Evolutionary conservation across 2,329 filamentous ascomycete genomes (phyloP).

Genomic region (Apiospora arundinis): DNA sequence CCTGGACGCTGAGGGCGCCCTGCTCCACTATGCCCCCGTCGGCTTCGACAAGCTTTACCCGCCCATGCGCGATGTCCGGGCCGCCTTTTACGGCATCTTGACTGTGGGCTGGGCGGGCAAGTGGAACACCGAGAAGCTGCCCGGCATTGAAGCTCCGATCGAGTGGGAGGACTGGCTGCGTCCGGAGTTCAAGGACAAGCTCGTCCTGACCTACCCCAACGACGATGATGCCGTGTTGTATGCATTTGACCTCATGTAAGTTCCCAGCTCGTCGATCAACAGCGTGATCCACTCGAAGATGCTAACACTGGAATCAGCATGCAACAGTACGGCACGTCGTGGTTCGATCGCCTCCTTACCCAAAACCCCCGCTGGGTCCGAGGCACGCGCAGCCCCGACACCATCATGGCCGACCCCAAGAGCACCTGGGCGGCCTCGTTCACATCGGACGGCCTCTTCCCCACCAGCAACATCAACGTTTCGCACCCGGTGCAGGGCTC

Average conservation of each 20-base stretch:
- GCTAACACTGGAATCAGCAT: slow-evolving; percentile 34
- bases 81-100: slow-evolving; percentile 50
- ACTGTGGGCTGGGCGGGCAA: slow-evolving; percentile 46
- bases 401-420: slow-evolving; percentile 40
- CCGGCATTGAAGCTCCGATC: slow-evolving; percentile 40
- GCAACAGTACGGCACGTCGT: slow-evolving; percentile 48
- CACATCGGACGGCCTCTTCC: slow-evolving; percentile 33
- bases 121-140: slow-evolving; percentile 45
- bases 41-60: slow-evolving; percentile 51
- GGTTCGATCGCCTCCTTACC: slow-evolving; percentile 53
- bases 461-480: slow-evolving; percentile 31
- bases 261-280: too few species aligned
- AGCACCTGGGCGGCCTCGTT: slow-evolving; percentile 44
- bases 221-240: slow-evolving; percentile 63
- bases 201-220: slow-evolving; percentile 62
- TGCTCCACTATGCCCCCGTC: slow-evolving; percentile 56
- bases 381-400: slow-evolving; percentile 51
- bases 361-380: slow-evolving; percentile 62
- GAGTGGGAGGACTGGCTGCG: slow-evolving; percentile 52
- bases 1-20: slow-evolving; percentile 54
- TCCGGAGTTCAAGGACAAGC: slow-evolving; percentile 59
- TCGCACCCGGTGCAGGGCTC: slow-evolving; percentile 44
- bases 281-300: too few species aligned
- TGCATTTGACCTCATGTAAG: slow-evolving; percentile 56
- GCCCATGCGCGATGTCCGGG: slow-evolving; percentile 48